Base-by-base conservation (phyloP, 106 monocot species). In the Dendrobium catenatum region DNA sequence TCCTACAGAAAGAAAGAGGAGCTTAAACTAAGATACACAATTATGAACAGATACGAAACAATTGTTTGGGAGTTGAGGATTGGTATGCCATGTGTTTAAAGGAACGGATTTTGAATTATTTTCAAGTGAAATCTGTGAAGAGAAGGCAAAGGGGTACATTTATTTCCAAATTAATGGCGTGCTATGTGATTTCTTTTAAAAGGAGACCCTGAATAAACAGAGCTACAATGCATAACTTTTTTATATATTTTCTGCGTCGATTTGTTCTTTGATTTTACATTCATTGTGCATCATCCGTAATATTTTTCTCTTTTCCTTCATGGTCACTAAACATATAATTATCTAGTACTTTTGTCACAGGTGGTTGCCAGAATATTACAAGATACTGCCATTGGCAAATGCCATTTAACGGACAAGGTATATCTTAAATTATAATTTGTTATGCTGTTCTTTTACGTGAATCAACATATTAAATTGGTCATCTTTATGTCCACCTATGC, bases 351-450 rank as follows among this genome's bases (percentile, higher is more conserved):
- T 78, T 51, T 83, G 40, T 37, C 15, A 82, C 85, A 95, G 95
- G 90, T 92, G 70, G 89, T 81, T 58, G 90, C 95, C 26, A 79
- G 54, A 59, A 90, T 92, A 79, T 79, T 95, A 56, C 86, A 92
- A 81, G 87, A 95, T 81, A 90, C 90, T 80, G 95, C 92, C 56
- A 43, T 83, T 83, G 95, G 92, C 27, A 95, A 89, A 80, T 85
- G 84, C 5, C 86, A 86, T 83, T 74, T 84, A 77, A 88, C 92
- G 56, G 92, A 90, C 67, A 95, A 95, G 92, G 95, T 95, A 86
- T 49, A 58, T 58, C 58, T 58, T 58, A 17, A n/a, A n/a, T 46
- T 46, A 58, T 58, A 58, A 58, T 58, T 58, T 58, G 37, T 18
- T 58, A 58, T 58, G 58, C n/a, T 18, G 58, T 46, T 46, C 46